Base-by-base conservation (phyloP, 2,329 filamentous ascomycete genomes). In the Colletotrichum higginsianum region DNA sequence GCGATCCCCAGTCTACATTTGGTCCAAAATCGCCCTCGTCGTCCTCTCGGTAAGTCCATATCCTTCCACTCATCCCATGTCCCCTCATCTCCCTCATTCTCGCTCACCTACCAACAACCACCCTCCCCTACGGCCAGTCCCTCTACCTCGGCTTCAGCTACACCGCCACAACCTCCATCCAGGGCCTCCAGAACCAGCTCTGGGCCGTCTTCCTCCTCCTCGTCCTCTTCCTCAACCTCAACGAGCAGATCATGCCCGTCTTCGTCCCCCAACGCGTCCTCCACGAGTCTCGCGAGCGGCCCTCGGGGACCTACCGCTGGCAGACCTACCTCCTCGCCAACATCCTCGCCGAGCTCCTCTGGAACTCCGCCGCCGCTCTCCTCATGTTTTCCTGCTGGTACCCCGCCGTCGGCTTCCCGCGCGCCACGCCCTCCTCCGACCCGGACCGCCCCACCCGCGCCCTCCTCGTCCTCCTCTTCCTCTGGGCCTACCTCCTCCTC, bases 61-160 rank as follows among this genome's bases (percentile, higher is more conserved):
- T n/a, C 8, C 21, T 12, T 23, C 7, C n/a, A 18, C 11, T 4
- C 8, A 3, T 4, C 26, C 26, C 26, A 30, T 30, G 26, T 26
- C 26, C 26, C 26, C 5, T 30, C 1, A 30, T 7, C 26, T 30
- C 26, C 5, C 26, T 30, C 26, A 30, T 30, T 30, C 26, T 30
- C 26, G 5, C 5, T 30, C 5, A 30, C 26, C 26, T 30, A 30
- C 26, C 26, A 30, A 30, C 26, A 30, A 6, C 26, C 26, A 30
- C 23, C 2, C 23, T 26, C 26, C 3, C 4, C 3, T 1, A 26
- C 26, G 26, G 8, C 2, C 53, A 71, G 67, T 74, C 67, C 26
- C 83, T 94, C 3, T 93, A 93, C 78, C 91, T 93, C 68, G 91
- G 91, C 3, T 91, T 92, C 77, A 90, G 88, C 1, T 91, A 92